Evolutionary conservation across 352 stramenopile species (phyloP), one percentile per base, ranked within the genome.

Genomic region (Phytophthora kernoviae): DNA sequence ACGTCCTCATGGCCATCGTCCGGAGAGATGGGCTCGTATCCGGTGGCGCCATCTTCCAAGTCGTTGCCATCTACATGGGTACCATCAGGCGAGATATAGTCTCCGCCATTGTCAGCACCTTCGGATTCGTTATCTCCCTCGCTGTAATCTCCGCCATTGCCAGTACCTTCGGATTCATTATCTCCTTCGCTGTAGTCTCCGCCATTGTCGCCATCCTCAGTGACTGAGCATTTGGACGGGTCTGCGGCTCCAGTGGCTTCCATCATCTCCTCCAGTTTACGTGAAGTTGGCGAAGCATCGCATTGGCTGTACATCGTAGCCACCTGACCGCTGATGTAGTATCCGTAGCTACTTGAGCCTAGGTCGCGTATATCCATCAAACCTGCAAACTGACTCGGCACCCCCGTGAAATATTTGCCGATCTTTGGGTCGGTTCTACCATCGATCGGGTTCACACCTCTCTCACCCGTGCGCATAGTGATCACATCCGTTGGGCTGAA

Each of bases 291-390:
- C 9, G 62, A 66, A 0, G 51, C 61, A 41, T 83, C 64, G 22
- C 77, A 86, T 14, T 75, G 47, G 6, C 36, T 68, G 51, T 77
- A 86, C 68, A 84, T 71, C 2, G 61, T 59, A 1, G 71, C 72
- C 8, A 87, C 41, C 26, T 77, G 70, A 2, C 71, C 68, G 18
- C 54, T 79, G 54, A 89, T 32, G 14, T 74, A 64, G 60, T 84
- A 89, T 56, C 68, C 67, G 70, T 89, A 89, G 62, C 77, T 87
- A 39, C 54, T 73, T 1, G 55, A 15, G 12, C 79, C 79, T 17
- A 89, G 51, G 44, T 83, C 72, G 1, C 71, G 70, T 0, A 73
- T 27, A 33, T 87, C 79, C 59, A 86, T 82, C 15, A 86, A 53
- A 26, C 68, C 79, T 0, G 68, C 76, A 40, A 73, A 84, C 11